A percentile compares a stretch with the other conserved stretches of the same genome.
Conservation (phyloP, 176 grass and related monocot genomes). For the Oryza punctata region DNA sequence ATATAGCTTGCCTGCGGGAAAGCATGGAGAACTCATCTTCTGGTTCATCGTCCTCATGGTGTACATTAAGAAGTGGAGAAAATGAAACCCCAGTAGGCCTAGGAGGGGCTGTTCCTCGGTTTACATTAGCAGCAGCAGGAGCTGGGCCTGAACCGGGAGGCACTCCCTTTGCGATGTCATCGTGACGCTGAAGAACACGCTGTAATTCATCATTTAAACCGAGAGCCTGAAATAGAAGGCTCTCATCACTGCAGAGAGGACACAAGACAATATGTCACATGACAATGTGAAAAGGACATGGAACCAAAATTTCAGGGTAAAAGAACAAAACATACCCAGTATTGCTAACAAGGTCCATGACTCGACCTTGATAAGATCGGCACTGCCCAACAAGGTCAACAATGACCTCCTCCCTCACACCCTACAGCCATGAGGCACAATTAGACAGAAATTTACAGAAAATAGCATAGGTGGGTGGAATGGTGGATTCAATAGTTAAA, state of each 20-base stretch:
- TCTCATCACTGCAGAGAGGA: constrained; percentile 77
- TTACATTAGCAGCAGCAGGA: constrained; percentile 45
- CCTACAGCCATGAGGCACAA: constrained; percentile 55
- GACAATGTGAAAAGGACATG: constrained; percentile 11
- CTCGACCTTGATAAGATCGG: constrained; percentile 71
- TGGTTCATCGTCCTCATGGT: constrained; percentile 73
- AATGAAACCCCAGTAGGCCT: constrained; percentile 51
- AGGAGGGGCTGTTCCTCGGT: constrained; percentile 49
- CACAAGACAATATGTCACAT: constrained; percentile 13
- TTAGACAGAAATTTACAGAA: constrained; percentile 19
- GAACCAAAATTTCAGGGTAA: background rate
- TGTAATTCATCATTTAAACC: constrained; percentile 92
- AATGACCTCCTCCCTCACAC: constrained; percentile 83
- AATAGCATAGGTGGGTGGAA: background rate
- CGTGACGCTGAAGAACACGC: constrained; percentile 86
- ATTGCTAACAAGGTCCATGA: constrained; percentile 84
- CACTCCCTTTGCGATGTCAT: constrained; percentile 72
- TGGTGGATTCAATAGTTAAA: background rate
- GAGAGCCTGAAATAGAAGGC: constrained; percentile 82
- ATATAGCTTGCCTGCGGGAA: constrained; percentile 66
- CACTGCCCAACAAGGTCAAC: constrained; percentile 95
- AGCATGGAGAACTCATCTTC: constrained; percentile 80
- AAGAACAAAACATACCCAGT: constrained; percentile 62
- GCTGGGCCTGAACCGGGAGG: constrained; percentile 35
- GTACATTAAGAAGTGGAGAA: constrained; percentile 79